Conservation (phyloP, 2,329 filamentous ascomycete genomes). For the Sarocladiaceae sp. region DNA sequence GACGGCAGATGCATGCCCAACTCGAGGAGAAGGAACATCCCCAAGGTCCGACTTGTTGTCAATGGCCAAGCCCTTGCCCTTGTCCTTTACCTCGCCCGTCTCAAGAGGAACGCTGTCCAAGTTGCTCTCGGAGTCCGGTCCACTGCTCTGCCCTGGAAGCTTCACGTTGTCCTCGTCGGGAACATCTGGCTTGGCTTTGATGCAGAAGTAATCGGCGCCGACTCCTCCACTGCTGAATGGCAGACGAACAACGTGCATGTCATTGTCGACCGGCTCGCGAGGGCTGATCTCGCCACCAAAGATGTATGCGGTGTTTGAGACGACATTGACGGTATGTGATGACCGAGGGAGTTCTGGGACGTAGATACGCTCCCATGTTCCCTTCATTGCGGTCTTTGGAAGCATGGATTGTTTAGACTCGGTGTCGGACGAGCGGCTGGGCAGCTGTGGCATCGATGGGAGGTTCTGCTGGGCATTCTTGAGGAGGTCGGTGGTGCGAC, state of each 20-base stretch:
- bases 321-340: constrained; percentile 63
- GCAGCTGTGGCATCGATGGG: constrained; percentile 26
- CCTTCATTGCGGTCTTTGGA: constrained; percentile 36
- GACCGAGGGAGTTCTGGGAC: constrained; percentile 59
- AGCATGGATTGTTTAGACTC: not conserved
- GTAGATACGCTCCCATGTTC: constrained; percentile 54
- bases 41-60: constrained; percentile 23
- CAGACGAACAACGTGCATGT: constrained; percentile 60
- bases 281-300: constrained; percentile 71
- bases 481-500: constrained; percentile 48
- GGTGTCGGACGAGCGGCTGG: constrained; percentile 28
- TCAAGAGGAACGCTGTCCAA: constrained; percentile 10
- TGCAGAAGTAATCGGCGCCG: constrained; percentile 50
- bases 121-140: constrained; percentile 5
- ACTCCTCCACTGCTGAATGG: constrained; percentile 46
- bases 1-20: constrained; percentile 65
- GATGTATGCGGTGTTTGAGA: constrained; percentile 52
- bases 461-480: constrained; percentile 43
- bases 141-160: constrained; percentile 8
- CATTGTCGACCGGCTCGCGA: constrained; percentile 63
- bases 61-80: constrained; percentile 32
- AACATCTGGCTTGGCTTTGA: constrained; percentile 34
- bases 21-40: constrained; percentile 57
- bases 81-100: constrained; percentile 20
- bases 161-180: constrained; percentile 9